These are phyloP conservation scores for Hirschioporus abietinus DNA, from an alignment of 768 basidiomycete species.

Conservation along the genomic window DNA sequence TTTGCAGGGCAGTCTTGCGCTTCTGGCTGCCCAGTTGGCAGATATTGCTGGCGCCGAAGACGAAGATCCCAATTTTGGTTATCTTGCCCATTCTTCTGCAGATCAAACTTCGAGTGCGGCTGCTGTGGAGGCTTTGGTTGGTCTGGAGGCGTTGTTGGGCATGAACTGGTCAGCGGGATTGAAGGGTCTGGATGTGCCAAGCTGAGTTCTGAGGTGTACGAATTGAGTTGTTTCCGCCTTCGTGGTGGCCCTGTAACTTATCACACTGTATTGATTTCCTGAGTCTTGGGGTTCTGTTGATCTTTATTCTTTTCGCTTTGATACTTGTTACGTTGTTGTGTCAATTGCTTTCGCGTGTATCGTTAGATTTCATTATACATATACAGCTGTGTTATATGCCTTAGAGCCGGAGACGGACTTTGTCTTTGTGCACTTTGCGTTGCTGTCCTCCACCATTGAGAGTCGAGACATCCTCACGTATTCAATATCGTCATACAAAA, in stretches of 20 bases:
- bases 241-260: neutral
- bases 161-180: neutral
- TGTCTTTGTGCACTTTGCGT: too few relatives aligned
- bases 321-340: neutral
- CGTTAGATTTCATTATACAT: neutral
- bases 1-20: constrained; percentile 66
- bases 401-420: too few relatives aligned
- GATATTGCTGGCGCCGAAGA: constrained; percentile 50
- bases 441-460: too few relatives aligned
- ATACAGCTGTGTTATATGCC: too few relatives aligned
- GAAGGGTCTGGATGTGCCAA: neutral
- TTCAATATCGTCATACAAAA: too few relatives aligned
- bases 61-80: constrained; percentile 15
- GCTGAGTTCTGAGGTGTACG: neutral
- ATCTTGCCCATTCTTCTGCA: neutral
- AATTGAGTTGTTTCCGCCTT: neutral
- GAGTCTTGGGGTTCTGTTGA: neutral
- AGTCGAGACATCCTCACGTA: too few relatives aligned
- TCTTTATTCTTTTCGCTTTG: neutral
- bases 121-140: neutral
- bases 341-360: neutral
- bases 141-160: neutral
- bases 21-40: constrained; percentile 66
- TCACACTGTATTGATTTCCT: neutral
- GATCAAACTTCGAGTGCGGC: neutral